Evolutionary conservation across 495 filamentous ascomycete species (phyloP).

Genomic region (Lasiosphaeria hispida): DNA sequence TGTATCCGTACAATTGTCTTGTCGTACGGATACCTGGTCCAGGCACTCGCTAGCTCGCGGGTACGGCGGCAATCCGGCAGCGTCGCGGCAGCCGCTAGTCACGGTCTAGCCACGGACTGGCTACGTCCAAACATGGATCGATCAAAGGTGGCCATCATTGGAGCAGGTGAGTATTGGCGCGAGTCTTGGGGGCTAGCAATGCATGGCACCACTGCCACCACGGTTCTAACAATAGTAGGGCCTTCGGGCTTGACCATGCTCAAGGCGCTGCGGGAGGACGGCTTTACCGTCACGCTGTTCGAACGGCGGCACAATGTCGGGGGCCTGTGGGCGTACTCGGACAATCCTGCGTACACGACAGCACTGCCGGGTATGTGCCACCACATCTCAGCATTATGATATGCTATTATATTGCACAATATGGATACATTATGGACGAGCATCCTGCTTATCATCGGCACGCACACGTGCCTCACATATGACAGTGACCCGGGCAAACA

Average conservation of each 20-base stretch:
- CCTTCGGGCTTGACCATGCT: slow-evolving; percentile 35
- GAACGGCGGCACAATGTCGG: slow-evolving; percentile 36
- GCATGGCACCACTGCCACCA: slow-evolving; percentile 3
- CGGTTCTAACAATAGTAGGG: slow-evolving; percentile 15
- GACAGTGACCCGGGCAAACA: slow-evolving; percentile 28
- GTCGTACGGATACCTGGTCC: too few relatives aligned
- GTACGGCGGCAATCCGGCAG: too few relatives aligned
- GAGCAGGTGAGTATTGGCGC: slow-evolving; percentile 34
- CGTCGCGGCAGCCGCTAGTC: too few relatives aligned
- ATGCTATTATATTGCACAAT: too few relatives aligned
- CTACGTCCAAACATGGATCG: slow-evolving; percentile 20
- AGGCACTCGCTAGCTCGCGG: too few relatives aligned
- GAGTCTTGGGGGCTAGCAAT: slow-evolving; percentile 2
- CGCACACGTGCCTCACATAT: background rate
- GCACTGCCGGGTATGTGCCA: slow-evolving; percentile 26
- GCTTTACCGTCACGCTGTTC: slow-evolving; percentile 36
- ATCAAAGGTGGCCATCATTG: slow-evolving; percentile 30
- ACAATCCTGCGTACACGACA: slow-evolving; percentile 30
- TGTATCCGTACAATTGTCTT: too few relatives aligned
- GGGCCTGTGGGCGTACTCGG: slow-evolving; percentile 39
- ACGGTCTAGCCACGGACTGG: too few relatives aligned
- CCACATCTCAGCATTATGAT: background rate
- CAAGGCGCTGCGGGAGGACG: slow-evolving; percentile 38
- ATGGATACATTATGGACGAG: too few relatives aligned
- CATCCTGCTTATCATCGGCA: too few relatives aligned